A percentile compares a stretch with the other conserved stretches of the same genome.
Conservation (phyloP, 2,329 filamentous ascomycete species). For the Arthrobotrys pseudoclavata region DNA sequence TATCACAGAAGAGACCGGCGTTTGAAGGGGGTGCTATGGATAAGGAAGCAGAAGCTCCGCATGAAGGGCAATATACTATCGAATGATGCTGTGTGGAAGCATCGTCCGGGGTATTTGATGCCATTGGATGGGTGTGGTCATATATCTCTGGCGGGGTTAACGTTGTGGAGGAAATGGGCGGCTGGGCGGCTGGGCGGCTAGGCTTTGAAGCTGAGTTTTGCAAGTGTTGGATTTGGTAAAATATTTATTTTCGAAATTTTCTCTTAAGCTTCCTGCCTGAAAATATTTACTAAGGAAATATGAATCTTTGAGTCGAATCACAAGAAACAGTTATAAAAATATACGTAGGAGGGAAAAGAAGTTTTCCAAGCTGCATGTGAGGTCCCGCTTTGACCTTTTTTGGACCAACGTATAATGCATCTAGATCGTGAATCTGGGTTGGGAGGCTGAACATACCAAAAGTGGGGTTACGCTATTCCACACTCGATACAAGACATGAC, state of each 20-base stretch:
- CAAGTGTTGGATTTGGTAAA: constrained; percentile 37
- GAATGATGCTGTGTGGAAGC: constrained; percentile 32
- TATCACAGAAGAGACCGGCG: constrained; percentile 51
- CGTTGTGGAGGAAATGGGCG: not conserved
- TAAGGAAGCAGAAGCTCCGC: constrained; percentile 40
- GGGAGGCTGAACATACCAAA: constrained; percentile 39
- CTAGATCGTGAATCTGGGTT: constrained; percentile 47
- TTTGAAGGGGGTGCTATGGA: constrained; percentile 46
- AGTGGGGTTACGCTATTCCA: constrained; percentile 36
- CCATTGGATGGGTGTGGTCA: constrained; percentile 41
- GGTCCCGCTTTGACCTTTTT: constrained; percentile 41
- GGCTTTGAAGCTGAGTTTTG: constrained; percentile 3
- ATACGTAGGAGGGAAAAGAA: constrained; percentile 6
- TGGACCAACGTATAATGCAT: constrained; percentile 9
- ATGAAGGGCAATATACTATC: constrained; percentile 57
- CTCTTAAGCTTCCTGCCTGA: no score
- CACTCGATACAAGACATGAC: constrained; percentile 9
- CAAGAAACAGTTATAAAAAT: no score
- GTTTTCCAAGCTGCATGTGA: constrained; percentile 23
- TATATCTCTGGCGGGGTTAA: constrained; percentile 30
- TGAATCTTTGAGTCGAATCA: not conserved
- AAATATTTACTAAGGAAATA: not conserved
- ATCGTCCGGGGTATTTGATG: constrained; percentile 41
- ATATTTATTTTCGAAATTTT: not conserved
- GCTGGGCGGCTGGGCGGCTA: constrained; percentile 44